Evolutionary conservation across 768 basidiomycete species (phyloP).

Genomic region (Fomitopsis pulvina): DNA sequence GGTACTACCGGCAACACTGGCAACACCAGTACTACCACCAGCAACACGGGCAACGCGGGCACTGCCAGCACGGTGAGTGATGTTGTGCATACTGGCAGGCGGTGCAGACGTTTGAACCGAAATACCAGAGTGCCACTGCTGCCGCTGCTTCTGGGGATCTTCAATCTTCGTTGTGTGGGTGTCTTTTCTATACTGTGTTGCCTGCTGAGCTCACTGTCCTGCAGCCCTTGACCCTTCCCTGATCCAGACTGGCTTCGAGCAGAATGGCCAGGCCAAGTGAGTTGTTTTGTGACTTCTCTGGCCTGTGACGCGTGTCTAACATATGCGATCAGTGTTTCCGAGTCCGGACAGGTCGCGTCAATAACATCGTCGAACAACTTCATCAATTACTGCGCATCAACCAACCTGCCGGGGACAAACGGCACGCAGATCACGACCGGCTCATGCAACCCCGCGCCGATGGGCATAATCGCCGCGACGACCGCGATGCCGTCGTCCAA

Average conservation of each 20-base stretch:
- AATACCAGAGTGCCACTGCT: no score
- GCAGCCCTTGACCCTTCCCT: slow-evolving; percentile 37
- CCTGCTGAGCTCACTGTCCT: not conserved
- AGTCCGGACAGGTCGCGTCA: slow-evolving; percentile 42
- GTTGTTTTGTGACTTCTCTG: not conserved
- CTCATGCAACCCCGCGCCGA: slow-evolving; percentile 57
- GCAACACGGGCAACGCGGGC: slow-evolving; percentile 13
- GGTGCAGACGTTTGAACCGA: no score
- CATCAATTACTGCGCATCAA: slow-evolving; percentile 47
- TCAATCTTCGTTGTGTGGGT: slow-evolving; percentile 9
- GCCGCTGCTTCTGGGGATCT: not conserved
- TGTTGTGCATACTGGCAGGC: no score
- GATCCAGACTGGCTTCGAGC: slow-evolving; percentile 37
- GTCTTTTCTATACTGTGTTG: not conserved
- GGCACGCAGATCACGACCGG: slow-evolving; percentile 35
- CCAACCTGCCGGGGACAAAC: slow-evolving; percentile 37
- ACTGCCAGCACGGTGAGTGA: no score
- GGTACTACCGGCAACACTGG: not conserved
- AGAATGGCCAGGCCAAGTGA: slow-evolving; percentile 39
- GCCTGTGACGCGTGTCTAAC: not conserved
- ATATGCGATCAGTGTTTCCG: slow-evolving; percentile 13
- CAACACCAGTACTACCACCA: not conserved
- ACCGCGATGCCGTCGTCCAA: slow-evolving; percentile 50
- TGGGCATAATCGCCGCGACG: slow-evolving; percentile 52
- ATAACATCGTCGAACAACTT: slow-evolving; percentile 58